Percentiles rank a stretch among this genome's conserved stretches.
Conservation (phyloP, 179 eudicot species). For the Spinacia oleracea region DNA sequence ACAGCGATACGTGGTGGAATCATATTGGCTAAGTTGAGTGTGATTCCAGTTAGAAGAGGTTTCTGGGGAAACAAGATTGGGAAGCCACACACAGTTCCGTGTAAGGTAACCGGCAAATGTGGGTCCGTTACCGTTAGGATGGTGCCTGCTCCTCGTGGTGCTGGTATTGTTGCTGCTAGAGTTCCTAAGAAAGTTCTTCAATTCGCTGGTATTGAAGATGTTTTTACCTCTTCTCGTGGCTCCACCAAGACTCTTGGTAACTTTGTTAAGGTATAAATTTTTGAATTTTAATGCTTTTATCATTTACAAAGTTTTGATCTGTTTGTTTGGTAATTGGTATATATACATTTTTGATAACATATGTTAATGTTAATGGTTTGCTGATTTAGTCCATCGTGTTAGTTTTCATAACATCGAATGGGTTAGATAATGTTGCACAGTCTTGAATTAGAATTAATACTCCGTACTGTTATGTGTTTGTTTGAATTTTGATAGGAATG, state of each 20-base stretch:
- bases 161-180: slow-evolving; percentile 71
- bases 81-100: slow-evolving; percentile 58
- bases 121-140: slow-evolving; percentile 69
- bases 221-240: slow-evolving; percentile 72
- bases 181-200: slow-evolving; percentile 80
- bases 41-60: slow-evolving; percentile 67
- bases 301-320: background rate
- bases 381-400: too few species aligned
- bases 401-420: too few species aligned
- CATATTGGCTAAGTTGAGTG: slow-evolving; percentile 61
- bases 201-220: slow-evolving; percentile 83
- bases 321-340: background rate
- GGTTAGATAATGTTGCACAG: too few species aligned
- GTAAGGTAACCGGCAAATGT: slow-evolving; percentile 73
- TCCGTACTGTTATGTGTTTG: too few species aligned
- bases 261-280: slow-evolving; percentile 55
- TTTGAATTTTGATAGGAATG: too few species aligned
- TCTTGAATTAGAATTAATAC: too few species aligned
- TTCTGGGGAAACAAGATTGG: slow-evolving; percentile 85
- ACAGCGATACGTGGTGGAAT: slow-evolving; percentile 69
- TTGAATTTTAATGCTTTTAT: too few species aligned
- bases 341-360: background rate
- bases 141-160: slow-evolving; percentile 78
- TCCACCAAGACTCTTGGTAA: slow-evolving; percentile 79
- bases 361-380: too few species aligned